Evolutionary conservation across 2,329 filamentous ascomycete genomes (phyloP).

Genomic region (Pyricularia sp.): DNA sequence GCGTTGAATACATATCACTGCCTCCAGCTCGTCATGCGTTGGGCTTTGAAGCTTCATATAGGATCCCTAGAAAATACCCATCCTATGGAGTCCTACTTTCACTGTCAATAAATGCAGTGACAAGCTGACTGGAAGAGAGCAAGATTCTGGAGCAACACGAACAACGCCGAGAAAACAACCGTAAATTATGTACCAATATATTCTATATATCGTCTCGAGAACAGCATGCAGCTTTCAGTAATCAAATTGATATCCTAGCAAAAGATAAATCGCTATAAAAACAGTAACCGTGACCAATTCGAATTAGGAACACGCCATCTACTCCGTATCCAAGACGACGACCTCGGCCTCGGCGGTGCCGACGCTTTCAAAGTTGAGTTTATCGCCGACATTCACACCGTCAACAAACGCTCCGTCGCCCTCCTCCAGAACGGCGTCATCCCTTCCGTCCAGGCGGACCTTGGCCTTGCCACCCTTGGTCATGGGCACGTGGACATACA

Average conservation of each 20-base stretch:
- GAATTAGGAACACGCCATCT: slow-evolving; percentile 7
- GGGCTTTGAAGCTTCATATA: too few species aligned
- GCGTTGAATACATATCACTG: too few species aligned
- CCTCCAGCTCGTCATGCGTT: too few species aligned
- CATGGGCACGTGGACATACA: slow-evolving; percentile 77
- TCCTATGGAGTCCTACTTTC: too few species aligned
- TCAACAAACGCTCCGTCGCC: slow-evolving; percentile 77
- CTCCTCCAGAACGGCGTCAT: slow-evolving; percentile 59
- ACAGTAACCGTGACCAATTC: not conserved
- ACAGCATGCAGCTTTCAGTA: not conserved
- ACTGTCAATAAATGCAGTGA: too few species aligned
- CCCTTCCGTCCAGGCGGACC: slow-evolving; percentile 57
- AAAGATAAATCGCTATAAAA: not conserved
- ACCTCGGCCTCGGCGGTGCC: slow-evolving; percentile 62
- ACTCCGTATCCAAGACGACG: slow-evolving; percentile 57
- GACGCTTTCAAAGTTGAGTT: slow-evolving; percentile 55
- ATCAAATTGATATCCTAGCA: not conserved
- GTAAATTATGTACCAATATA: not conserved
- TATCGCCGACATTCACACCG: slow-evolving; percentile 53
- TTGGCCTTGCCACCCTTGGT: slow-evolving; percentile 65
- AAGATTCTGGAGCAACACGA: too few species aligned
- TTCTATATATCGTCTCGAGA: not conserved
- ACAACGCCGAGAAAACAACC: too few species aligned
- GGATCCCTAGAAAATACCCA: too few species aligned
- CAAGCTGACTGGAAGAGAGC: too few species aligned